Evolutionary conservation across 257 asterid genomes (phyloP), one percentile per base, ranked within the genome.

Genomic region (Apocynum venetum): DNA sequence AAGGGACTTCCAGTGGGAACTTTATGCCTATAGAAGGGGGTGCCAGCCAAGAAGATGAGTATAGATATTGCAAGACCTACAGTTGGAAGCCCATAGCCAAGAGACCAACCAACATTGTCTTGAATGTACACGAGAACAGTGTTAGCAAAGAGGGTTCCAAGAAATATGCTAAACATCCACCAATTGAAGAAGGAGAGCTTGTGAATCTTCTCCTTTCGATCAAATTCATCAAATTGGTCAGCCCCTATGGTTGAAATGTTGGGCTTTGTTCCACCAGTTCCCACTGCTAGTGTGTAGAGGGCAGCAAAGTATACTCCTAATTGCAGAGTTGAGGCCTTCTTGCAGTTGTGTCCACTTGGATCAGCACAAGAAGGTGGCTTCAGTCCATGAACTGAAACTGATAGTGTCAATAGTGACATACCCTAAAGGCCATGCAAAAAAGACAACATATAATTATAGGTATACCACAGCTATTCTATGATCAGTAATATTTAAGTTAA

Each of bases 251-350:
- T 89, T 9, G 98, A 91, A 19, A 94, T 89, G 40, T 92, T 92
- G 68, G 98, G 98, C 83, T 94, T 94, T 20, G 97, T 92, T 14
- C 97, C 97, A 7, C 98, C 98, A 0, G 97, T 92, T 68, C 97
- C 98, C 14, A 94, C 0, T 6, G 98, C 94, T 60, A 94, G 46
- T 7, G 83, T 89, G 82, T 92, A 91, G 71, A 94, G 97, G 40
- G 97, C 97, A 65, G 86, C 92, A 46, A 87, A 94, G 82, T 82
- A 92, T 0, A 92, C 90, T 13, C 57, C 89, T 19, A 88, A 10
- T 77, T 94, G 98, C n/a, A 88, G 10, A 38, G 94, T 48, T 9
- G 94, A 85, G 17, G 92, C 84, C 86, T 88, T 86, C 17, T 78
- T 31, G 87, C 97, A 92, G 64, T 73, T 82, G 31, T 74, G 19